Evolutionary conservation across 2,329 filamentous ascomycete species (phyloP), one percentile per base, ranked within the genome.

Genomic region (Fusarium chlamydosporum): DNA sequence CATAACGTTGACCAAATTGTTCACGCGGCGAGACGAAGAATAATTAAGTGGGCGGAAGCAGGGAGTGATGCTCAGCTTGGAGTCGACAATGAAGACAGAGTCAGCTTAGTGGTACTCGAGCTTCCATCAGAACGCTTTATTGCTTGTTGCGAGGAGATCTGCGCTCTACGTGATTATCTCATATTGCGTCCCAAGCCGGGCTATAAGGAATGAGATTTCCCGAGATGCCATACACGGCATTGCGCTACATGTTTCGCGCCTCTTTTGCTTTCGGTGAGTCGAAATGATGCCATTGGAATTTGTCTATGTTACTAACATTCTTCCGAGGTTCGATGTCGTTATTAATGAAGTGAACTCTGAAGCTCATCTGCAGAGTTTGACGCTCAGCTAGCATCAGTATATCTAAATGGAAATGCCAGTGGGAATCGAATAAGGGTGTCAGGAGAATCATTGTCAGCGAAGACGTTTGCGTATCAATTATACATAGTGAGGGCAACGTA

Each of bases 1-100:
- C 37, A 56, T 10, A 56, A 63, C 23, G 20, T 29, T 2, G 31
- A 37, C 9, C 58, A 63, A 18, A 56, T 63, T n/a, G 15, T 63
- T 16, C 40, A 56, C 2, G 48, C 60, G 23, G 58, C 58, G 15
- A 34, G 58, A 26, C 50, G 60, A 20, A 43, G 60, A 5, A 37
- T 63, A n/a, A 7, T 34, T 9, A 63, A 55, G 11, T 62, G 56
- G 56, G 35, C 40, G 13, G 37, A 11, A 13, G 41, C 47, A 4
- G 56, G 58, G 23, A 35, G 38, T 38, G 47, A 35, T 27, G 47
- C 23, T 16, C 33, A 50, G 33, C 33, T 50, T 27, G 47, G 33
- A 6, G 33, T 50, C 12, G 56, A 26, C 8, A 8, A 42, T 11
- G 29, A 27, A 7, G 40, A 35, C 23, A 16, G 23, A 13, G 48